These are phyloP conservation scores for Teunomyces aglyptinius DNA, from an alignment of 805 yeast species.

Conservation along the genomic window DNA sequence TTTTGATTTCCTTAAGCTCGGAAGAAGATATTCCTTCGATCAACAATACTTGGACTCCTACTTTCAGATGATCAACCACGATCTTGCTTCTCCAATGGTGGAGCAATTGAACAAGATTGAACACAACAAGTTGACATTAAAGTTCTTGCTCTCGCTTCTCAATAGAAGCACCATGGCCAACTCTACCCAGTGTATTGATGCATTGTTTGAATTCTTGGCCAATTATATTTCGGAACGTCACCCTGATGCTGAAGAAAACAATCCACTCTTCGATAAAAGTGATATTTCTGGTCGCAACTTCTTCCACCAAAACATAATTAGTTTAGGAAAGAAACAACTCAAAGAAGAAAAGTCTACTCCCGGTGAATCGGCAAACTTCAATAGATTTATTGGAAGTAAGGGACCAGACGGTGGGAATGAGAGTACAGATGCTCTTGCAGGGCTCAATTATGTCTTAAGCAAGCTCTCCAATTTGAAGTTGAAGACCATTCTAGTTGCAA, in stretches of 20 bases:
- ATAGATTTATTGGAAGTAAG: slow-evolving; percentile 23
- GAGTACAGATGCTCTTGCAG: slow-evolving; percentile 50
- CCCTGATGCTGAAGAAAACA: slow-evolving; percentile 9
- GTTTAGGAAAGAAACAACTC: slow-evolving; percentile 63
- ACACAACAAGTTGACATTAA: slow-evolving; percentile 49
- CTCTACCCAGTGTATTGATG: slow-evolving; percentile 56
- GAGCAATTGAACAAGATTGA: slow-evolving; percentile 34
- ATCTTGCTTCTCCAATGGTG: slow-evolving; percentile 46
- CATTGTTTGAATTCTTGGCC: slow-evolving; percentile 47
- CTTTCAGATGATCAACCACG: slow-evolving; percentile 28
- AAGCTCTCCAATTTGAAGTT: slow-evolving; percentile 31
- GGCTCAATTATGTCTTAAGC: slow-evolving; percentile 58
- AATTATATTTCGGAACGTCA: slow-evolving; percentile 17
- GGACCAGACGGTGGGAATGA: slow-evolving; percentile 48
- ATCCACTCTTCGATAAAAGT: slow-evolving; percentile 47
- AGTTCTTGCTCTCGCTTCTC: slow-evolving; percentile 56
- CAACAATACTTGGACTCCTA: slow-evolving; percentile 20
- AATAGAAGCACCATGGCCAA: slow-evolving; percentile 62
- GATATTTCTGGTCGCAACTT: slow-evolving; percentile 83
- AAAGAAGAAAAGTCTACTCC: slow-evolving; percentile 43
- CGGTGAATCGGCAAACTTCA: slow-evolving; percentile 28
- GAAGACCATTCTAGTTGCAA: slow-evolving; percentile 47
- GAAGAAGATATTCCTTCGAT: slow-evolving; percentile 25
- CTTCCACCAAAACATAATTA: slow-evolving; percentile 78
- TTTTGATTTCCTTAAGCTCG: slow-evolving; percentile 21